A percentile compares a stretch with the other conserved stretches of the same genome.
Conservation (phyloP, 257 asterid genomes). For the Ocimum tenuiflorum region DNA sequence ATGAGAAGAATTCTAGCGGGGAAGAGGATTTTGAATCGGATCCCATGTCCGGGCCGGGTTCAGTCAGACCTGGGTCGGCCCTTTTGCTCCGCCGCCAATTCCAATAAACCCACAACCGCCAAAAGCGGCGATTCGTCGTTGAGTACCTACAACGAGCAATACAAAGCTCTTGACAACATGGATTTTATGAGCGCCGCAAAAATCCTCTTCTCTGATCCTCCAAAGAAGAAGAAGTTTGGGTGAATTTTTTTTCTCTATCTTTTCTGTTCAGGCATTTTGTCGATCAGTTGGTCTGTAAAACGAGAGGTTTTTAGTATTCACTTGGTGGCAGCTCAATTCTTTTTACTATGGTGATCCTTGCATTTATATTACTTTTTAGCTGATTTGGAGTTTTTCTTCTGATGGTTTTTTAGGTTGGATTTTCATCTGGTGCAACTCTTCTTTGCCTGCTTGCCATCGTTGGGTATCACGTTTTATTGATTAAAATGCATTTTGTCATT, state of each 20-base stretch:
- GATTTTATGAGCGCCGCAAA: slow-evolving; percentile 59
- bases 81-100: slow-evolving; percentile 28
- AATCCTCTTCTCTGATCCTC: slow-evolving; percentile 52
- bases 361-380: background rate
- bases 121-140: slow-evolving; percentile 20
- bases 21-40: slow-evolving; percentile 34
- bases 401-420: slow-evolving; percentile 57
- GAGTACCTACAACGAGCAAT: slow-evolving; percentile 44
- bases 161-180: slow-evolving; percentile 57
- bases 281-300: slow-evolving; percentile 21
- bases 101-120: slow-evolving; percentile 27
- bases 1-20: slow-evolving; percentile 36
- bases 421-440: slow-evolving; percentile 90
- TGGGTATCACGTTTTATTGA: slow-evolving; percentile 46
- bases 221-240: slow-evolving; percentile 76
- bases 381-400: slow-evolving; percentile 6
- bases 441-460: slow-evolving; percentile 81
- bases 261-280: slow-evolving; percentile 19
- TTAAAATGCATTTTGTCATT: background rate
- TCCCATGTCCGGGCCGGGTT: slow-evolving; percentile 16
- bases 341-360: background rate
- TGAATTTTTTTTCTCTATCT: slow-evolving; percentile 6
- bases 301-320: slow-evolving; percentile 1
- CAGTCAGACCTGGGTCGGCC: slow-evolving; percentile 20
- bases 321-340: background rate